Conservation (phyloP, 352 stramenopile genomes). For the Peronospora farinosa region DNA sequence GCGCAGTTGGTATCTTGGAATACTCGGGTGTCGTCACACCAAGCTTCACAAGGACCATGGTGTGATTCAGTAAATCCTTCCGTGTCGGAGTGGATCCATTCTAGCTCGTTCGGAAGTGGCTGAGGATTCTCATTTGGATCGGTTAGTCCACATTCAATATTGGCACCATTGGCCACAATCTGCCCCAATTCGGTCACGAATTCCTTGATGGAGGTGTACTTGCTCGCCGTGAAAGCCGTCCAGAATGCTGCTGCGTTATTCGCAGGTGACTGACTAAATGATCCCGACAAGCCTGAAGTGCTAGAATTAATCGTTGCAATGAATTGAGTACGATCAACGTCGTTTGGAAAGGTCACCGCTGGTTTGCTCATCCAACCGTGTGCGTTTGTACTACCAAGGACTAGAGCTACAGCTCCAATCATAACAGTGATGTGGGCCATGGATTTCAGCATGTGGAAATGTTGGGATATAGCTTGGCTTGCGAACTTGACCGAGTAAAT, state of each 20-base stretch:
- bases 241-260: constrained; percentile 25
- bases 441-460: constrained; percentile 1
- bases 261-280: constrained; percentile 20
- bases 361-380: constrained; percentile 36
- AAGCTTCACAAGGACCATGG: constrained; percentile 42
- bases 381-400: constrained; percentile 16
- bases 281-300: constrained; percentile 22
- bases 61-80: constrained; percentile 35
- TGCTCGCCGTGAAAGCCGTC: constrained; percentile 26
- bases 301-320: constrained; percentile 33
- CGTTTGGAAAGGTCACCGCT: constrained; percentile 19
- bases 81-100: constrained; percentile 30
- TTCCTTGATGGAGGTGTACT: constrained; percentile 31
- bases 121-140: constrained; percentile 25
- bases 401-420: constrained; percentile 8
- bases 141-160: constrained; percentile 23
- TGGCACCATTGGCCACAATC: constrained; percentile 19
- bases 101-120: constrained; percentile 24
- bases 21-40: constrained; percentile 37
- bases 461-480: background rate
- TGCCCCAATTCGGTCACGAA: constrained; percentile 20
- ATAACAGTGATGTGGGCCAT: constrained; percentile 9
- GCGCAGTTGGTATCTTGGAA: constrained; percentile 40
- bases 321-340: constrained; percentile 36
- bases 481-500: constrained; percentile 19